These are phyloP conservation scores for Aurinia saxatilis DNA, from an alignment of 345 rosid species.

Conservation along the genomic window DNA sequence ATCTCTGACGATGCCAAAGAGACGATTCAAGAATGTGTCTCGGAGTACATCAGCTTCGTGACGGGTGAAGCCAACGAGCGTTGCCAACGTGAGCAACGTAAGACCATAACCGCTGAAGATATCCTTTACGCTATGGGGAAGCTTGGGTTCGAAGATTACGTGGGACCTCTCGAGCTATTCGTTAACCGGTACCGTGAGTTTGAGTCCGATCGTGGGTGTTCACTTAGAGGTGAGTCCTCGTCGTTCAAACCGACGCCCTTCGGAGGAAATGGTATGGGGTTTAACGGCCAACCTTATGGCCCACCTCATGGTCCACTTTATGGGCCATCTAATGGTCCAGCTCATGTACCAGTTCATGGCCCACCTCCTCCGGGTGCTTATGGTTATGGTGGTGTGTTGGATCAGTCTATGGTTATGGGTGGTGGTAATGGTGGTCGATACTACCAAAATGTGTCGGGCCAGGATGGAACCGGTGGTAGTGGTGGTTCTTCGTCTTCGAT, in stretches of 20 bases:
- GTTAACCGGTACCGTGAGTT: conserved; percentile 41
- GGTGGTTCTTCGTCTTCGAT: conserved; percentile 14
- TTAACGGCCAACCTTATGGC: conserved; percentile 5
- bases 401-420: conserved; percentile 23
- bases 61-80: conserved; percentile 71
- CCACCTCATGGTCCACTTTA: neutral
- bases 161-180: conserved; percentile 37
- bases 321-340: neutral
- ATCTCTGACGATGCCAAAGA: conserved; percentile 74
- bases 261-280: conserved; percentile 16
- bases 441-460: conserved; percentile 23
- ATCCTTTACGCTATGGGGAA: conserved; percentile 62
- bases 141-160: conserved; percentile 55
- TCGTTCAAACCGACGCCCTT: neutral
- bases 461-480: conserved; percentile 15
- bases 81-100: conserved; percentile 65
- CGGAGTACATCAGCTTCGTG: conserved; percentile 65
- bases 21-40: conserved; percentile 62
- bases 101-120: conserved; percentile 66
- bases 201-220: conserved; percentile 32
- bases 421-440: conserved; percentile 26
- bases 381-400: conserved; percentile 17
- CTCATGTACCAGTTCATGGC: neutral
- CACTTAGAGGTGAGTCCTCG: conserved; percentile 17
- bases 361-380: conserved; percentile 9